Conservation (phyloP, 2,329 filamentous ascomycete genomes). For the Lachnellula suecica region DNA sequence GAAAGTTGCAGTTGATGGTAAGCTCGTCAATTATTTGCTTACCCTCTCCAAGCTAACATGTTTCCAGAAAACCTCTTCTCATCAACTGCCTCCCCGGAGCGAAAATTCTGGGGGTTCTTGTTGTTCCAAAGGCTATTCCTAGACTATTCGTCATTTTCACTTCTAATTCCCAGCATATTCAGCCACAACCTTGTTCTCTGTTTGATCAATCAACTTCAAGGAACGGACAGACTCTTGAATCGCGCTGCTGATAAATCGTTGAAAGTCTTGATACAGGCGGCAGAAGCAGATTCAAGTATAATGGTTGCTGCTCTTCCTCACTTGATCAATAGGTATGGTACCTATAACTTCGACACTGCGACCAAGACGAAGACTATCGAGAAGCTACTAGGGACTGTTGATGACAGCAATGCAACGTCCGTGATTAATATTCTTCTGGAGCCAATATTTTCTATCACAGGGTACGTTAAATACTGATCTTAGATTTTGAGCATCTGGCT, state of each 20-base stretch:
- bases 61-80: constrained; percentile 76
- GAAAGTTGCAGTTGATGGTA: constrained; percentile 82
- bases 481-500: constrained; percentile 4
- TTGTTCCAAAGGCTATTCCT: constrained; percentile 77
- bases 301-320: constrained; percentile 61
- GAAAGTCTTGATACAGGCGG: constrained; percentile 66
- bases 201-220: constrained; percentile 78
- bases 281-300: constrained; percentile 58
- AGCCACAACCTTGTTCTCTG: constrained; percentile 81
- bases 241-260: constrained; percentile 74
- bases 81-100: constrained; percentile 76
- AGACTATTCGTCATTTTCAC: constrained; percentile 46
- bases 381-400: constrained; percentile 38
- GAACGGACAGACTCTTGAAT: constrained; percentile 76
- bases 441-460: constrained; percentile 39
- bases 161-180: constrained; percentile 63
- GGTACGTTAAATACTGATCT: constrained; percentile 26
- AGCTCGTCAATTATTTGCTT: constrained; percentile 34
- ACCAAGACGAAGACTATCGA: constrained; percentile 87
- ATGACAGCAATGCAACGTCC: constrained; percentile 31
- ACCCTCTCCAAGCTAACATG: constrained; percentile 14
- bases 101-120: constrained; percentile 90
- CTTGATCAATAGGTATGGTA: constrained; percentile 69
- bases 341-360: constrained; percentile 79
- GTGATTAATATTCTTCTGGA: constrained; percentile 49